Evolutionary conservation across 78 protist genomes (phyloP), one percentile per base, ranked within the genome.

Genomic region (Tieghemostelium lacteum): DNA sequence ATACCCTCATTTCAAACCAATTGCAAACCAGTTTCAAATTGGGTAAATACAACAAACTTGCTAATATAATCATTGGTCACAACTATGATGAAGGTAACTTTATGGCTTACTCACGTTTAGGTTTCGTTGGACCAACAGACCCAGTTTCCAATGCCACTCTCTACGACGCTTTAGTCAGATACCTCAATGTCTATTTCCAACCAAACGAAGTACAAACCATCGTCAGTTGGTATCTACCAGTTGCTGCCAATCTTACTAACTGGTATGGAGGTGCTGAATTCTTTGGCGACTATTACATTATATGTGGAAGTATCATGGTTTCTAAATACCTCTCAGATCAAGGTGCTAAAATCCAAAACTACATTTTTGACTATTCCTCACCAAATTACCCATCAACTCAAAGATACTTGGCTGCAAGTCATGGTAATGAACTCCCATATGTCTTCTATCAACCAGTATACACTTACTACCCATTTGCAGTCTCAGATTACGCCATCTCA

Each of bases 281-380:
- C 86, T 70, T 88, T 63, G 93, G 77, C 42, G 93, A 88, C 69
- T 88, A 88, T 31, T 88, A 77, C 77, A 73, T 88, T 28, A 75
- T 19, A 19, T 88, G 93, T 36, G 93, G 93, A 36, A 70, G 77
- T 1, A 60, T 88, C 20, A 26, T 75, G 34, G 75, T 75, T 31
- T 34, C 93, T 29, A 58, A 74, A 37, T 88, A 83, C 71, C 54
- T 83, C 6, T 37, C 34, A 52, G n/a, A 29, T 1, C 49, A 45
- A 16, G 28, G 3, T 60, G 19, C 52, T 17, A 33, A 29, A 14
- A 26, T 28, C 22, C 69, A 69, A 42, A 83, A 69, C 22, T 83
- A 69, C 37, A 83, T 83, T 50, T 83, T 69, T 34, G 69, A 83
- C 73, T 83, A 83, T 61, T 58, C 78, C 0, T 83, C 91, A 45